Evolutionary conservation across 163 green algal genomes (phyloP).

Genomic region (Trebouxiophyceae sp.): DNA sequence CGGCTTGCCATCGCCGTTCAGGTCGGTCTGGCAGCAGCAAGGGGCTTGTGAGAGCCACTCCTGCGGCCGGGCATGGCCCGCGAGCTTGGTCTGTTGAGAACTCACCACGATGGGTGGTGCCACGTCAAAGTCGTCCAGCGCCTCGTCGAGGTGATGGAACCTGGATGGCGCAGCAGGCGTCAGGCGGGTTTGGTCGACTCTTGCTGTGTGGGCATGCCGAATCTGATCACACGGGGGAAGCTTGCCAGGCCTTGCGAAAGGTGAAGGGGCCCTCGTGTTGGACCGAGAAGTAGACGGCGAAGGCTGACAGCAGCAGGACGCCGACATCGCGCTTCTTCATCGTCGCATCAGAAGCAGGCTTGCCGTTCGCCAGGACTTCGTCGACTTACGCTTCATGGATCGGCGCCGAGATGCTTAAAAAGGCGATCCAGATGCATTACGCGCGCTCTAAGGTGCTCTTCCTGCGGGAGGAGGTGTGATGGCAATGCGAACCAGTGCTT

Average conservation of each 20-base stretch:
- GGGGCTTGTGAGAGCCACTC: too few species aligned
- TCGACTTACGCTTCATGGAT: too few species aligned
- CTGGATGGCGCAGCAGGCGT: neutral
- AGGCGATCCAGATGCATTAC: too few species aligned
- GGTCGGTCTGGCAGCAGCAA: conserved; percentile 78
- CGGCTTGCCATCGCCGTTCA: conserved; percentile 82
- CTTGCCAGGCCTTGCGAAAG: conserved; percentile 76
- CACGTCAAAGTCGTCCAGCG: neutral
- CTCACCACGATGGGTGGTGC: neutral
- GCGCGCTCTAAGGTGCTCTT: too few species aligned
- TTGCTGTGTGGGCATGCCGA: neutral
- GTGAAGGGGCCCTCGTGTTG: conserved; percentile 70
- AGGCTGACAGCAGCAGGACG: conserved; percentile 65
- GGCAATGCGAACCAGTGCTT: too few species aligned
- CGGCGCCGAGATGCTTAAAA: too few species aligned
- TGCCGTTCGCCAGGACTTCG: neutral
- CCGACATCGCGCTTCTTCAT: conserved; percentile 42
- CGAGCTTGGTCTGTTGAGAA: neutral
- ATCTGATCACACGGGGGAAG: neutral
- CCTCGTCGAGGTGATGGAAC: neutral
- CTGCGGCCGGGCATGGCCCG: too few species aligned
- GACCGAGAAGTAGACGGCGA: conserved; percentile 68
- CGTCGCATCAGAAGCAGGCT: neutral
- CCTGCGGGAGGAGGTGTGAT: too few species aligned
- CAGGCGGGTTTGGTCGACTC: neutral